These are phyloP conservation scores for barley (Hordeum vulgare) DNA, from an alignment of 176 grass and related monocot species.

Conservation along the genomic window DNA sequence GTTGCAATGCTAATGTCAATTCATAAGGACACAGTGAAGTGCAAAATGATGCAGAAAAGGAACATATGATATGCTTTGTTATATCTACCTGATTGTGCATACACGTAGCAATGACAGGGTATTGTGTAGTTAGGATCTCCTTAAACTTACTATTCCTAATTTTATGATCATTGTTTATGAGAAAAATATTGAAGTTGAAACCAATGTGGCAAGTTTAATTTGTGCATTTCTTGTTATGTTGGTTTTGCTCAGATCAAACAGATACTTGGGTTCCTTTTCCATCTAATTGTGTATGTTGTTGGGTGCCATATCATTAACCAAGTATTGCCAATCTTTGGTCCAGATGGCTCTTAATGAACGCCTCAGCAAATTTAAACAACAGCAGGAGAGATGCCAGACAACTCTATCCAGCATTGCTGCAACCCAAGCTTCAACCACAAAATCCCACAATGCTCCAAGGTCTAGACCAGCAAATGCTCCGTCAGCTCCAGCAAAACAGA, in stretches of 20 bases:
- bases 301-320: background rate
- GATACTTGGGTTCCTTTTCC: background rate
- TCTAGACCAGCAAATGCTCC: slow-evolving; percentile 18
- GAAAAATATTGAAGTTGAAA: background rate
- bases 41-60: no score
- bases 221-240: background rate
- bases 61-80: background rate
- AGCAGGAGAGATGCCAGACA: slow-evolving; percentile 68
- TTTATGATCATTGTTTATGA: background rate
- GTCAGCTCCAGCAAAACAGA: slow-evolving; percentile 29
- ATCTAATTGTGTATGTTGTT: background rate
- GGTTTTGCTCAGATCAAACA: background rate
- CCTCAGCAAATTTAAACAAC: slow-evolving; percentile 68
- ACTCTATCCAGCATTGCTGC: slow-evolving; percentile 58
- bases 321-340: background rate
- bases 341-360: slow-evolving; percentile 59
- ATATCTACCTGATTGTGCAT: background rate
- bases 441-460: slow-evolving; percentile 21
- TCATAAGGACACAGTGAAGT: no score
- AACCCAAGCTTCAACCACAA: slow-evolving; percentile 24
- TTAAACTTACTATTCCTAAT: background rate
- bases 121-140: background rate
- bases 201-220: background rate
- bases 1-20: no score
- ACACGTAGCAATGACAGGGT: background rate